Evolutionary conservation across 2,329 filamentous ascomycete genomes (phyloP), one percentile per base, ranked within the genome.

Genomic region (Teratosphaeria destructans): DNA sequence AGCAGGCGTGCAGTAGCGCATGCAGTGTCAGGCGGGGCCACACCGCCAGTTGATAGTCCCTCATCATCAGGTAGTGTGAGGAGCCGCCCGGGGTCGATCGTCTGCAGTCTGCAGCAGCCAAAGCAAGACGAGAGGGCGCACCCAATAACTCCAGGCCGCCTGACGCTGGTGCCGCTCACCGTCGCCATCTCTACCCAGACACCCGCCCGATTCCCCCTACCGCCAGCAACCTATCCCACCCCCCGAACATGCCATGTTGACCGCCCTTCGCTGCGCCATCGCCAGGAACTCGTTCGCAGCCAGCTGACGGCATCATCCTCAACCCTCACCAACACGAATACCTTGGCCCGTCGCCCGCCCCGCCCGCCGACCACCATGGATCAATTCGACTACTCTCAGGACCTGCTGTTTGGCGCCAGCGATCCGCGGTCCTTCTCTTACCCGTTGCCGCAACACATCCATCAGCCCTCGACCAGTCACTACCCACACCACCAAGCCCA

Each of bases 301-400:
- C 43, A 49, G 43, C 43, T 49, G 43, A 49, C 43, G 43, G 43
- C 43, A 49, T 49, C 43, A 49, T 49, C 43, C 43, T 49, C 43
- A 49, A 47, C n/a, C 43, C 43, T 19, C 43, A 49, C 43, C 43
- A 10, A 49, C 43, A 49, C 23, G 23, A 23, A 19, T 49, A 49
- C 43, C 5, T 10, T 49, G 19, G 43, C 43, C 43, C 16, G 43
- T 49, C 16, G 43, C 43, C 23, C 23, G 23, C 19, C 19, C 19
- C 19, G 19, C 23, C 23, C 43, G 43, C 43, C 43, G 23, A 49
- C 43, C 54, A 55, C 19, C n/a, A 79, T 79, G 77, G 76, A 78
- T 65, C 71, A 75, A 68, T 68, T 72, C 65, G 72, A 75, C 67
- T 73, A 71, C 66, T 66, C 62, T 65, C 64, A 75, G 62, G 74